Evolutionary conservation across 2,329 filamentous ascomycete species (phyloP).

Genomic region (Neurospora crassa): DNA sequence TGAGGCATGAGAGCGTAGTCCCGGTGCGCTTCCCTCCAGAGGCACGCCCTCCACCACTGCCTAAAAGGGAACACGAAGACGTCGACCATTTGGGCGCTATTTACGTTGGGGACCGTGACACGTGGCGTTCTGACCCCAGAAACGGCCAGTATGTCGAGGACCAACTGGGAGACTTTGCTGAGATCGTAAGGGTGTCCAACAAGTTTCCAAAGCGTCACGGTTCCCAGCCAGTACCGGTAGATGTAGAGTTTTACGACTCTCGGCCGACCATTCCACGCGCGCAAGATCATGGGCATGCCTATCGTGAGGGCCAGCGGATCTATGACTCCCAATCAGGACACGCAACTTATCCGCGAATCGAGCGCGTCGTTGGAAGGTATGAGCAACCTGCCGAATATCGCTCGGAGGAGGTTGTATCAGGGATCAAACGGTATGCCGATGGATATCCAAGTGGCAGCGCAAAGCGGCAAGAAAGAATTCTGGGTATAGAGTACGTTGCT

Average conservation of each 20-base stretch:
- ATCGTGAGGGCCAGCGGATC: background rate
- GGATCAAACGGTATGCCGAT: background rate
- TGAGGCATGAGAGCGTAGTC: conserved; percentile 1
- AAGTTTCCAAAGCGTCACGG: conserved; percentile 18
- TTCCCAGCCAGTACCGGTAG: conserved; percentile 3
- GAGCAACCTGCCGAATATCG: background rate
- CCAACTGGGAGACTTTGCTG: conserved; percentile 7
- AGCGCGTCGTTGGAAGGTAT: background rate
- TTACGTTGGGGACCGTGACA: conserved; percentile 4
- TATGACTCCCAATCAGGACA: background rate
- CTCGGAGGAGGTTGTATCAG: background rate
- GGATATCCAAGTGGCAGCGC: background rate
- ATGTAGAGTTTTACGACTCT: conserved; percentile 1
- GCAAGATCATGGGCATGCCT: background rate
- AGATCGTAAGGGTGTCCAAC: conserved; percentile 17
- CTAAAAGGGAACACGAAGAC: background rate
- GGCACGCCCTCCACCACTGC: background rate
- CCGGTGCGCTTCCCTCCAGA: background rate
- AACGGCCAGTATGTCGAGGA: conserved; percentile 6
- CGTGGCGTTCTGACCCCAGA: conserved; percentile 1
- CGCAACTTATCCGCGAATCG: background rate
- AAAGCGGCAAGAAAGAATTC: conserved; percentile 15
- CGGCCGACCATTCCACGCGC: background rate
- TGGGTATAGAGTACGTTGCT: conserved; percentile 14
- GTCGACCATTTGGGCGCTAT: background rate